Conservation (phyloP, 306 rosid species). For the Nissolia schottii region DNA sequence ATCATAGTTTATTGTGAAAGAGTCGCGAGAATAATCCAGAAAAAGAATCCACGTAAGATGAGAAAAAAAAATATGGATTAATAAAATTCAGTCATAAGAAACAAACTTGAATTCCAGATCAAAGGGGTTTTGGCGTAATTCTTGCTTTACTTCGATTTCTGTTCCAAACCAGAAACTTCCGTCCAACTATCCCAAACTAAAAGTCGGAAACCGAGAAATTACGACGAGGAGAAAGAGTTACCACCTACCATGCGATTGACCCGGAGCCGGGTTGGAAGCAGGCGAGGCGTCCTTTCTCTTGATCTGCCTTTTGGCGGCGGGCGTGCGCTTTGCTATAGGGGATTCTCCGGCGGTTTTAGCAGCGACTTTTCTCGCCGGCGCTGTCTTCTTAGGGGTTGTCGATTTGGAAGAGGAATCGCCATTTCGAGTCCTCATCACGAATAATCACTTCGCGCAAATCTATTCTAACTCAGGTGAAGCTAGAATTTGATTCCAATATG, state of each 20-base stretch:
- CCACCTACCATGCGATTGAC: slow-evolving; percentile 50
- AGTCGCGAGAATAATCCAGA: background rate
- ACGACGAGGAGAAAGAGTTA: background rate
- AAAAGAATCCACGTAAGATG: background rate
- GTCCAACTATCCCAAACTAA: background rate
- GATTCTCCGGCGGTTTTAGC: slow-evolving; percentile 31
- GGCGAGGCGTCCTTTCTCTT: slow-evolving; percentile 48
- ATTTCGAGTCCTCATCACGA: slow-evolving; percentile 62
- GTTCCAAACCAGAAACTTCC: background rate
- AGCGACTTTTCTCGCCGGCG: slow-evolving; percentile 44
- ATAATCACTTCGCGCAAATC: background rate
- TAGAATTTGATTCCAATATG: background rate
- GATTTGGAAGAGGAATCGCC: slow-evolving; percentile 37
- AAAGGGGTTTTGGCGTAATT: background rate
- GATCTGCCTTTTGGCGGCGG: slow-evolving; percentile 33
- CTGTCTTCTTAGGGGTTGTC: slow-evolving; percentile 43
- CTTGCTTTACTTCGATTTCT: background rate
- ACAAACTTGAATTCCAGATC: background rate
- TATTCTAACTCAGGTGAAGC: background rate
- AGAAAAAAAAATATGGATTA: background rate
- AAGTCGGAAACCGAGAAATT: background rate
- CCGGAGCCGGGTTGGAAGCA: slow-evolving; percentile 9
- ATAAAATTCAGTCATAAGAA: background rate
- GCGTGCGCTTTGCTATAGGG: slow-evolving; percentile 29
- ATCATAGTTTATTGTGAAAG: background rate